Base-by-base conservation (phyloP, 768 basidiomycete genomes). In the Podaxis sp. region DNA sequence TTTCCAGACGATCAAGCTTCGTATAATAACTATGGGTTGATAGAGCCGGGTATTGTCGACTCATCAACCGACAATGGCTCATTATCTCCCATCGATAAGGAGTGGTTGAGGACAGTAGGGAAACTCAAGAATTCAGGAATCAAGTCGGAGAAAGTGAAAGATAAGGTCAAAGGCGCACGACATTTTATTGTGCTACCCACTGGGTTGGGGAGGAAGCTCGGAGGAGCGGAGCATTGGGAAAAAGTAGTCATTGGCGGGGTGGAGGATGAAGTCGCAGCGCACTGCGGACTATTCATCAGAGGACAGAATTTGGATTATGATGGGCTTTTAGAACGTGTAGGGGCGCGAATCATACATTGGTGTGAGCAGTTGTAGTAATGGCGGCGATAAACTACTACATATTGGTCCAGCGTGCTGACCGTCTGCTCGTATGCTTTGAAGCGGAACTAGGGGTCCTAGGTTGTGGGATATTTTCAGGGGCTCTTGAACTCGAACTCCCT, bases 111-210 rank as follows among this genome's bases (percentile, higher is more conserved):
- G 38, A 52, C 62, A 52, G 54, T 64, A 22, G 68, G 68, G 63
- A 70, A 68, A 63, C 33, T 63, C 36, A 67, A 66, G 55, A 70
- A 69, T 54, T 57, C 65, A 63, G 66, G 46, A 64, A 71, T 64
- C 63, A 69, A 63, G 51, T 56, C 60, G 39, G 63, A 70, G 58
- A 72, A 73, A 52, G 57, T 57, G 44, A 72, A 69, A 63, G 64
- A 67, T 22, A 70, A 73, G 56, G 56, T 63, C 6, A 75, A 74
- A 57, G 55, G 64, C 4, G 74, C 73, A 12, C 77, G 76, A 17
- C 84, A 85, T 67, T 86, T 86, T 63, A 77, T 85, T 61, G 79
- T 84, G 9, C 74, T 83, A 26, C 85, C 85, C 0, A 80, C 74
- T 9, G 80, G 80, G 4, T 64, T 82, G 48, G 79, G 78, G 2